A percentile compares a stretch with the other conserved stretches of the same genome.
These are phyloP conservation scores for Russula sp. DNA, from an alignment of 768 basidiomycete species.

Conservation along the genomic window DNA sequence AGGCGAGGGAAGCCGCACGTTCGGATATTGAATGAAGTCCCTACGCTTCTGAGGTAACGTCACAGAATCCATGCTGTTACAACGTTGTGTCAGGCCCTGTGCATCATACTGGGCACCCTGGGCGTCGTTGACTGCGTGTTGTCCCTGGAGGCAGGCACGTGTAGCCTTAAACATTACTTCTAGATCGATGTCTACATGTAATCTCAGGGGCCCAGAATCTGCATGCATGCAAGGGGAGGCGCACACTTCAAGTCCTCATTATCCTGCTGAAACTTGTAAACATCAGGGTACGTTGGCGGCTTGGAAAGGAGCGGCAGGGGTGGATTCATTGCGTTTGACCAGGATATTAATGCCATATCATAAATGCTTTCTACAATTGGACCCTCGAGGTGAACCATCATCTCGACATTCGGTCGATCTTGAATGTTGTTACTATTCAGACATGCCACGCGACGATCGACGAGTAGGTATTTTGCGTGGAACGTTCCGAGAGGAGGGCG, in stretches of 20 bases:
- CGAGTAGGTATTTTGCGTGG: constrained; percentile 64
- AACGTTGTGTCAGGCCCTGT: not conserved
- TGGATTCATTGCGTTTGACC: constrained; percentile 45
- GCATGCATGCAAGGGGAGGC: constrained; percentile 1
- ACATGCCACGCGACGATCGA: constrained; percentile 61
- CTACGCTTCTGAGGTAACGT: not conserved
- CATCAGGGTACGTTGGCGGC: constrained; percentile 30
- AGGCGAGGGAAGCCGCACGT: constrained; percentile 1
- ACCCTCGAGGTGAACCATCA: constrained; percentile 68
- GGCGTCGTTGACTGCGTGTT: not conserved
- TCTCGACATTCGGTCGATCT: constrained; percentile 46
- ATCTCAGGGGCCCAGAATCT: not conserved
- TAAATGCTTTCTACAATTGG: constrained; percentile 64
- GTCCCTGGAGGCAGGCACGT: constrained; percentile 9
- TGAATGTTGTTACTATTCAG: constrained; percentile 68
- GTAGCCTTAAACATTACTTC: constrained; percentile 1
- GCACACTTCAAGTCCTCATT: constrained; percentile 26
- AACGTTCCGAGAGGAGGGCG: constrained; percentile 58
- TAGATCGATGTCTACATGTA: constrained; percentile 6
- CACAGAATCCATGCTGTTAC: not conserved
- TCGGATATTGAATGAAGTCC: not conserved
- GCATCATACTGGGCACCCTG: not conserved
- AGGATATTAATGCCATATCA: constrained; percentile 61
- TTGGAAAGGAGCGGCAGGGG: constrained; percentile 38
- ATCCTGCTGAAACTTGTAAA: constrained; percentile 40